Base-by-base conservation (phyloP, 805 yeast species). In the Saccharomycopsis selenospora region DNA sequence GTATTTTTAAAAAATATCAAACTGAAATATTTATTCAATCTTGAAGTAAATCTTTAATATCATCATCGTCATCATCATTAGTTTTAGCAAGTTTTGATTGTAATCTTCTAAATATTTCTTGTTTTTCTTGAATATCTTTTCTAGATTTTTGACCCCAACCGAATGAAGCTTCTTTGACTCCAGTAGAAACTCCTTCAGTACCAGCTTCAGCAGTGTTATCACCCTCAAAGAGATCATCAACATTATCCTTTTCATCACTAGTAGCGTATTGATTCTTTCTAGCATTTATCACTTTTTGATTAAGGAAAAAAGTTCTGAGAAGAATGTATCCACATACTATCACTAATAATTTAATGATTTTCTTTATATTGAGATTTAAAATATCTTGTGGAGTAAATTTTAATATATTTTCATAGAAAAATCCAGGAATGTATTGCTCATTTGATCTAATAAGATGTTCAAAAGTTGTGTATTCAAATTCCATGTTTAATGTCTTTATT, bases 101-200 rank as follows among this genome's bases (percentile, higher is more conserved):
- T 4, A 49, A 36, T 13, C 24, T 22, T 36, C 36, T 46, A 4
- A 43, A 10, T 17, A 43, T 17, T 5, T 43, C 46, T 38, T 46
- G 51, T 36, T 49, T 49, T 14, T 29, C 29, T 33, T 49, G 40
- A 22, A 49, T 17, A 17, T 48, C 45, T 36, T 41, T 26, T 43
- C 48, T 45, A 41, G 48, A 42, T 33, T 48, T 42, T 48, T 48
- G 49, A 22, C 51, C 48, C 53, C 56, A 48, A 24, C 52, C 48
- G 54, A 56, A 48, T 13, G 46, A 29, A 25, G 55, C 50, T 42
- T 52, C 55, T 20, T 46, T 40, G 5, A 51, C 36, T 6, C 30
- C 51, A 23, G 45, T 27, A 10, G 45, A 29, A 6, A 40, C 40
- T 4, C 40, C 46, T 22, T 44, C 54, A 20, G 17, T 38, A 6